A percentile compares a stretch with the other conserved stretches of the same genome.
Evolutionary conservation across 805 yeast genomes (phyloP).

Genomic region (Kodamaea kakaduensis): DNA sequence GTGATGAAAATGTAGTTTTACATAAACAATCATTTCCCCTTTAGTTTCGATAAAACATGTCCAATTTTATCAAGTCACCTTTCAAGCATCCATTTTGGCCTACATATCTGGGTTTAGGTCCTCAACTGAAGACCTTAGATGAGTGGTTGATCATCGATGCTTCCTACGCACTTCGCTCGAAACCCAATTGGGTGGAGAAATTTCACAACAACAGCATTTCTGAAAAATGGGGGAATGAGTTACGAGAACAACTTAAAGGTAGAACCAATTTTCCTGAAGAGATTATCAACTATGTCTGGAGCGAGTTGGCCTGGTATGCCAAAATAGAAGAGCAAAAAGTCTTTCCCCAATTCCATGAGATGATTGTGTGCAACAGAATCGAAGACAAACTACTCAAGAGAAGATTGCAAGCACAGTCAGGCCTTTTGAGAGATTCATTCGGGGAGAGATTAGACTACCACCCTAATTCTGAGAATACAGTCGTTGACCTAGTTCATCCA

Average conservation of each 20-base stretch:
- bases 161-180: slow-evolving; percentile 18
- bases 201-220: slow-evolving; percentile 18
- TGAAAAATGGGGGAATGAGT: slow-evolving; percentile 25
- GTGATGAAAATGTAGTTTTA: not conserved
- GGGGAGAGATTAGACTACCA: slow-evolving; percentile 11
- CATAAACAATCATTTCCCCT: not conserved
- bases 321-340: slow-evolving; percentile 8
- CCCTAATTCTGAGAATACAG: slow-evolving; percentile 13
- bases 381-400: slow-evolving; percentile 3
- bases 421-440: slow-evolving; percentile 5
- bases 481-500: slow-evolving; percentile 20
- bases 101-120: slow-evolving; percentile 5
- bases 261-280: slow-evolving; percentile 9
- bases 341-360: slow-evolving; percentile 7
- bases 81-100: slow-evolving; percentile 11
- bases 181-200: slow-evolving; percentile 27
- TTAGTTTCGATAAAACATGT: not conserved
- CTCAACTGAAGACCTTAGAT: slow-evolving; percentile 8
- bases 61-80: slow-evolving; percentile 1
- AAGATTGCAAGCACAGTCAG: slow-evolving; percentile 3
- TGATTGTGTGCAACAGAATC: slow-evolving; percentile 2
- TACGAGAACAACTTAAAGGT: slow-evolving; percentile 5
- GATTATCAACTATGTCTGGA: slow-evolving; percentile 13
- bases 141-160: slow-evolving; percentile 18
- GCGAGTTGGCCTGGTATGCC: slow-evolving; percentile 16